phyloP scores from a whole-genome alignment of 2,329 filamentous ascomycete species.

The Sporothrix dimorphospora region DNA sequence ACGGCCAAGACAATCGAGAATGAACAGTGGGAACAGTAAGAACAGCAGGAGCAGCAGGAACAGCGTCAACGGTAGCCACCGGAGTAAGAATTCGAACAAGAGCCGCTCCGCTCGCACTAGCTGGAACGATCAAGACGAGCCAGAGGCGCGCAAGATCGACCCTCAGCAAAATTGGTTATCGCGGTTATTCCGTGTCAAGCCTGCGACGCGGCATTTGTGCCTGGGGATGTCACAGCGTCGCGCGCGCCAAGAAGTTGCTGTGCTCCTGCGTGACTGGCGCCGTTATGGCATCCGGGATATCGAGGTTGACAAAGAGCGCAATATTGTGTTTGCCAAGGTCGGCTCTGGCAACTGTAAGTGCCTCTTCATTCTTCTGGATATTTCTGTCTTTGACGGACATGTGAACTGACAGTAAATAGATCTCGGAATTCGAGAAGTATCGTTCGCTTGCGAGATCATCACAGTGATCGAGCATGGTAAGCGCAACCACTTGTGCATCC shows the following conservation, averaged over 20 bases:
- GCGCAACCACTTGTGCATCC: slow-evolving; percentile 74
- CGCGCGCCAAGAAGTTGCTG: slow-evolving; percentile 75
- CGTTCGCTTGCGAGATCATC: slow-evolving; percentile 85
- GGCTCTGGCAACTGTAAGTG: slow-evolving; percentile 75
- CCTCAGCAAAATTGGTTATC: slow-evolving; percentile 85
- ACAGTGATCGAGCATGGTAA: slow-evolving; percentile 85
- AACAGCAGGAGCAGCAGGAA: slow-evolving; percentile 19
- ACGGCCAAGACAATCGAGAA: slow-evolving; percentile 31
- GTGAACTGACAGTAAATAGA: slow-evolving; percentile 45
- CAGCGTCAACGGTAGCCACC: slow-evolving; percentile 26
- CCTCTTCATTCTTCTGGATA: not conserved
- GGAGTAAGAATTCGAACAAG: slow-evolving; percentile 26
- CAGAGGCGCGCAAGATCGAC: slow-evolving; percentile 59
- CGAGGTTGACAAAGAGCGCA: slow-evolving; percentile 75
- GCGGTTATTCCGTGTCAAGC: slow-evolving; percentile 86
- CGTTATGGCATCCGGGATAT: slow-evolving; percentile 81
- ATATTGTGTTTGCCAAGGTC: slow-evolving; percentile 78
- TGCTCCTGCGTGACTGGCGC: slow-evolving; percentile 77
- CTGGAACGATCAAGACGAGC: slow-evolving; percentile 39
- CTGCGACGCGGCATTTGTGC: slow-evolving; percentile 74
- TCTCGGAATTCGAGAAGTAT: slow-evolving; percentile 82
- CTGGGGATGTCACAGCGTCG: slow-evolving; percentile 72
- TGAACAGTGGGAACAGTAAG: slow-evolving; percentile 29
- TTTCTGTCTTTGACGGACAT: not conserved
- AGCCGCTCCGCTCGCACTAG: slow-evolving; percentile 1